Base-by-base conservation (phyloP, 1,284 basidiomycete genomes). In the Leccinum subfulvum region DNA sequence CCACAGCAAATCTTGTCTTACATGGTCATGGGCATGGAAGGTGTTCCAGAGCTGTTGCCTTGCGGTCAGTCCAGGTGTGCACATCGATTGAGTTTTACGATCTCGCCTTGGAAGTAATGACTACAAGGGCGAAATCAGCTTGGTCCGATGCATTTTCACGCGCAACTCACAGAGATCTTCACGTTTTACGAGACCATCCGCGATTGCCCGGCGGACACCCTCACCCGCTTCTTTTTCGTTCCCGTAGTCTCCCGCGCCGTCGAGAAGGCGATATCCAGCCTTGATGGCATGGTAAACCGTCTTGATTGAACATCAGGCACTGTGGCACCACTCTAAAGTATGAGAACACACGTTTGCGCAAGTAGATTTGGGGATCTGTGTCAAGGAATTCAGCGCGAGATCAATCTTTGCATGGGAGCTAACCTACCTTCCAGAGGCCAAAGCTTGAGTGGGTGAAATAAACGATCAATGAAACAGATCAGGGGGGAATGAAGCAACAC, bases 201-300 rank as follows among this genome's bases (percentile, higher is more conserved):
- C 78, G 74, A 97, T 87, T 47, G 93, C 95, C 60, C 90, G 83
- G 54, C 79, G 81, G 61, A 90, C 81, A 64, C 88, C 88, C 68
- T 84, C 80, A 3, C 92, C 94, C 26, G 94, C 93, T 76, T 95
- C 91, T 72, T 87, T 91, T 78, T 97, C 94, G 76, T 97, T 97
- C 13, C 88, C 86, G 71, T 94, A 94, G 75, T 92, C 89, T 66
- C 85, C 81, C 23, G 92, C 93, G 66, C 87, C 88, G 69, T 95
- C 94, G 64, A 96, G 82, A 69, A 95, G 90, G 66, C 91, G 85
- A 76, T 91, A 92, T 1, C 92, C 89, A 52, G 80, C 78, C 71
- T 89, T 88, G 75, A 91, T 88, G 26, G 87, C 88, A 63, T 84
- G 77, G 76, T 89, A 89, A 56, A 90, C 87, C 57, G 82, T 84